Evolutionary conservation across 2,329 filamentous ascomycete species (phyloP).

Genomic region (Teratosphaeria pseudoeucalypti): DNA sequence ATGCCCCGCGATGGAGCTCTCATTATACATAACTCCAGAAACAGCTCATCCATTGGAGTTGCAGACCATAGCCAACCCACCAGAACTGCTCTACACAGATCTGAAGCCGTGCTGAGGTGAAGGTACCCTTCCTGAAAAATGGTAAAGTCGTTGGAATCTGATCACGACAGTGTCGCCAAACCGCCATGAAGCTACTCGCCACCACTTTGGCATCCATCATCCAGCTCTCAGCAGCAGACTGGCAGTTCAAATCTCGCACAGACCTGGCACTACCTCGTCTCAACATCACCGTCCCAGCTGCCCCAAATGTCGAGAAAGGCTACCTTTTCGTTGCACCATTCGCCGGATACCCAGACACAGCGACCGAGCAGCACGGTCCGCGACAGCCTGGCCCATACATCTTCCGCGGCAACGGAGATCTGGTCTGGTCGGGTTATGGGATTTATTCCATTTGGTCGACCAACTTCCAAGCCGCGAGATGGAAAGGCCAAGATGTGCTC

Average conservation of each 20-base stretch:
- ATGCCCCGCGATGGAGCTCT: neutral
- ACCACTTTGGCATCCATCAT: neutral
- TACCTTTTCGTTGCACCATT: neutral
- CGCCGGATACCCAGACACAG: neutral
- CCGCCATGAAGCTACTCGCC: neutral
- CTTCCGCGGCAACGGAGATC: constrained; percentile 21
- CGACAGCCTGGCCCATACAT: constrained; percentile 25
- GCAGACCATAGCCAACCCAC: neutral
- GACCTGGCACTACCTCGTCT: neutral
- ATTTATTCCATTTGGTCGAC: constrained; percentile 21
- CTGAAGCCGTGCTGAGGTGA: neutral
- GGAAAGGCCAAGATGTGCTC: constrained; percentile 27
- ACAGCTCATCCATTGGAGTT: neutral
- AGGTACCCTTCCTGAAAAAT: neutral
- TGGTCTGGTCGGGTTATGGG: constrained; percentile 35
- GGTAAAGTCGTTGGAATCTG: neutral
- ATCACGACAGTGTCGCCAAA: neutral
- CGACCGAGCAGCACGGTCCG: neutral
- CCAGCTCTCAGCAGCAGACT: neutral
- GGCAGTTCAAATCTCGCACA: neutral
- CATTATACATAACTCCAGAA: neutral
- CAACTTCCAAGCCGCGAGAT: constrained; percentile 25
- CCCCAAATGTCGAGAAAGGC: neutral
- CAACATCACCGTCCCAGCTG: neutral
- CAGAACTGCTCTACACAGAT: neutral